A percentile compares a stretch with the other conserved stretches of the same genome.
These are phyloP conservation scores for Westerdykella sp. DNA, from an alignment of 2,329 filamentous ascomycete species.

Conservation along the genomic window DNA sequence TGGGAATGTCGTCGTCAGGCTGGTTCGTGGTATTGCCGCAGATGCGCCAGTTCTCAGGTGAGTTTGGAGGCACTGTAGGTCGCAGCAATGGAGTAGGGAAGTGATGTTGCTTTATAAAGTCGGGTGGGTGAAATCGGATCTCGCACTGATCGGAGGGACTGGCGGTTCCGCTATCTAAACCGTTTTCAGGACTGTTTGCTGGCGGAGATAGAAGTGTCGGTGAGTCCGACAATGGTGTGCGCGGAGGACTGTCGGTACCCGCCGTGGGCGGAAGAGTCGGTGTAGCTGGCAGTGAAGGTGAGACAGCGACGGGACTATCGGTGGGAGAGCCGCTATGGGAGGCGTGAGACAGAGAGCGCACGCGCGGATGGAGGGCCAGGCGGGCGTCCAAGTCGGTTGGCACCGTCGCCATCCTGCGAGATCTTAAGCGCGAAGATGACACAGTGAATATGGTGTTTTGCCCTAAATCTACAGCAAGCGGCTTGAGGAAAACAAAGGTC, in stretches of 20 bases:
- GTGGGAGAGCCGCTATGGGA: background rate
- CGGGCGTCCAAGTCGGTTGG: background rate
- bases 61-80: conserved; percentile 6
- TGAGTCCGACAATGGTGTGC: background rate
- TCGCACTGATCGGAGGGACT: background rate
- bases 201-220: background rate
- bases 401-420: conserved; percentile 1
- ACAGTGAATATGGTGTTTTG: no score
- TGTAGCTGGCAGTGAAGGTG: conserved; percentile 1
- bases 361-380: background rate
- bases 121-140: background rate
- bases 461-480: no score
- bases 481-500: no score
- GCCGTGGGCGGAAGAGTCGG: conserved; percentile 1
- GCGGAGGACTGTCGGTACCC: no score
- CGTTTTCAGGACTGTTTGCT: conserved; percentile 3
- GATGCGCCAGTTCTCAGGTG: conserved; percentile 3
- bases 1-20: background rate
- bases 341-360: conserved; percentile 1
- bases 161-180: conserved; percentile 1
- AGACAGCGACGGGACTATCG: background rate
- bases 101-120: conserved; percentile 2
- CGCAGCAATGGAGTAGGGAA: conserved; percentile 5
- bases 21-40: background rate
- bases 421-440: no score